Conservation (phyloP, 208 protist genomes). For the Leishmania gerbilli region DNA sequence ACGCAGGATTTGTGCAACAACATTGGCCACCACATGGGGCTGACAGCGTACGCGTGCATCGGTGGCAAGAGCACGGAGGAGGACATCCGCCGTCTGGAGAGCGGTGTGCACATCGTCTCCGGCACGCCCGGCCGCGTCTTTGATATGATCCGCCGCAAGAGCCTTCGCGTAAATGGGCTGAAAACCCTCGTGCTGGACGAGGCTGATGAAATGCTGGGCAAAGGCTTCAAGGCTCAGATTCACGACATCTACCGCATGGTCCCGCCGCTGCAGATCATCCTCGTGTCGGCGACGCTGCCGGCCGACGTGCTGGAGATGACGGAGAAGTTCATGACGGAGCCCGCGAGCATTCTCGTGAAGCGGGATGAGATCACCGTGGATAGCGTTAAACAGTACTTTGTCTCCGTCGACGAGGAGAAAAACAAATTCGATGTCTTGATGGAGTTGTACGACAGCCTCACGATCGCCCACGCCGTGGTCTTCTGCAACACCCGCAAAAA, state of each 20-base stretch:
- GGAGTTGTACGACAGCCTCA: constrained; percentile 99
- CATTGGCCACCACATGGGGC: constrained; percentile 94
- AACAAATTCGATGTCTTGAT: constrained; percentile 99
- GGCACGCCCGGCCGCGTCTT: constrained; percentile 98
- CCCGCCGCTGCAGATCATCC: constrained; percentile 89
- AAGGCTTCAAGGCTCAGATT: constrained; percentile 99
- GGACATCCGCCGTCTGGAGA: constrained; percentile 90
- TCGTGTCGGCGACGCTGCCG: constrained; percentile 91
- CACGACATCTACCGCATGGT: constrained; percentile 98
- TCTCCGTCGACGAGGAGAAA: constrained; percentile 97
- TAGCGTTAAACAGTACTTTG: constrained; percentile 98
- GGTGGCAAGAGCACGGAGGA: constrained; percentile 95
- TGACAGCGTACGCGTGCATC: constrained; percentile 89
- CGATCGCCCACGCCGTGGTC: constrained; percentile 98
- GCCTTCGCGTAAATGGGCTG: constrained; percentile 85
- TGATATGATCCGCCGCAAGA: constrained; percentile 96
- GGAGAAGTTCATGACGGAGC: constrained; percentile 98
- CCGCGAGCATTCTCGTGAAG: constrained; percentile 98
- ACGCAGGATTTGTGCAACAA: constrained; percentile 95
- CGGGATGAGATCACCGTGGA: constrained; percentile 99
- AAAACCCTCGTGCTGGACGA: constrained; percentile 98
- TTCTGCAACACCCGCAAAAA: constrained; percentile 99
- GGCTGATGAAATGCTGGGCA: constrained; percentile 99
- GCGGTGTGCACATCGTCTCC: constrained; percentile 95
- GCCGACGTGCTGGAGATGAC: constrained; percentile 95